Evolutionary conservation across 768 basidiomycete genomes (phyloP), one percentile per base, ranked within the genome.

Genomic region (Boletus rubropictus): DNA sequence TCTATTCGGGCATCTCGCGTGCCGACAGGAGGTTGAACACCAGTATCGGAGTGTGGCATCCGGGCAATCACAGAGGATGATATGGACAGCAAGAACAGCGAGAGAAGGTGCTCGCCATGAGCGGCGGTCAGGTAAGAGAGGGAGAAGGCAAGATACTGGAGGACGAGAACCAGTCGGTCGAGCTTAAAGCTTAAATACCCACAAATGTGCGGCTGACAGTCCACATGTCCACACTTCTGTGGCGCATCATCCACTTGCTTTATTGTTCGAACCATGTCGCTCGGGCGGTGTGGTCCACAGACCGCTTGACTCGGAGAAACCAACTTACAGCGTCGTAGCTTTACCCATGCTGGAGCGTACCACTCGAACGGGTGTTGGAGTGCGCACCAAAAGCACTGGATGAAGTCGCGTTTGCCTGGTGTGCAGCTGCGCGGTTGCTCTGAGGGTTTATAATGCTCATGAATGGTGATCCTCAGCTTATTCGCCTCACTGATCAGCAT

Each of bases 161-260:
- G 10, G 50, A 32, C 14, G 31, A 15, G 11, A 31, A 9, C 32
- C 25, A 14, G 32, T 14, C 36, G 33, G 42, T 21, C 20, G 31
- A 28, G 2, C 27, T 28, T n/a, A n/a, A 24, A 7, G 36, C 6
- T 55, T 53, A 55, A 43, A 53, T 53, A 53, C 53, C 32, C 4
- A 6, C 15, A 7, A 34, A n/a, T n/a, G 1, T 9, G 52, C 24
- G 52, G 52, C 52, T 53, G 52, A 55, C 52, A 12, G 20, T 29
- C 17, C 7, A 14, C 7, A 18, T 11, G 47, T 28, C 21, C 24
- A 32, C 35, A 38, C 14, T 28, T 5, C 5, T 4, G 39, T 50
- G 49, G 25, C 31, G 48, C 36, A 15, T 32, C 7, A 9, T 51
- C 48, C 48, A 40, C 32, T 4, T 24, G 24, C 24, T 24, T 7